Evolutionary conservation across 2,329 filamentous ascomycete species (phyloP), one percentile per base, ranked within the genome.

Genomic region (Ophiostoma ips): DNA sequence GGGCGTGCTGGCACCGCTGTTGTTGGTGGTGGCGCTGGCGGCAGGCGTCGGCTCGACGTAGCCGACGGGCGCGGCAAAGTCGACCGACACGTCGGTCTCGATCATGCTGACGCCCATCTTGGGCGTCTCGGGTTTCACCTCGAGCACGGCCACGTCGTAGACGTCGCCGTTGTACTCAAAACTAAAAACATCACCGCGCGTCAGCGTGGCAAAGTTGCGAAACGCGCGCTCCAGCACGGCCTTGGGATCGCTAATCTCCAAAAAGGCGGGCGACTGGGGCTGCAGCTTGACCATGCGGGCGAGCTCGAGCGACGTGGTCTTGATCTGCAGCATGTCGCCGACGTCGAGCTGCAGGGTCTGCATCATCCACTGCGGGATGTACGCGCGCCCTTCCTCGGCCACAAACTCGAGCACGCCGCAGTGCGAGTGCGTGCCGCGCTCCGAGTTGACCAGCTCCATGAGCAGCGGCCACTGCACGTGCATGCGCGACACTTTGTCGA

Each of bases 341-440:
- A 90, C 87, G 52, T 96, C 90, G 50, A 98, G 79, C 2, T 77
- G 71, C 5, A 98, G 77, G 0, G 87, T 92, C 69, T 88, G 79
- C 92, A 98, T 96, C 71, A 96, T 84, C 87, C 92, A 98, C 66
- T 89, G 87, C 31, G 92, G 92, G 54, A 98, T 74, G 67, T 98
- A 98, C 49, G 94, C 88, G 63, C 92, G 85, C 46, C 92, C 92
- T 66, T 98, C 92, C 63, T 98, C 92, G 4, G 92, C 92, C 51
- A 95, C 92, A 62, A 98, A 98, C 66, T 98, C 92, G 55, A 98
- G 68, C 18, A 98, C 92, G 71, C 92, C 92, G 5, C 87, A 89
- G 66, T 98, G 92, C 24, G 90, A 92, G 63, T 84, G 83, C 63
- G 76, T 83, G 28, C 79, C 79, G 62, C 81, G 83, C 55, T 83